Conservation (phyloP, 2,329 filamentous ascomycete species). For the Paramyrothecium roridum region DNA sequence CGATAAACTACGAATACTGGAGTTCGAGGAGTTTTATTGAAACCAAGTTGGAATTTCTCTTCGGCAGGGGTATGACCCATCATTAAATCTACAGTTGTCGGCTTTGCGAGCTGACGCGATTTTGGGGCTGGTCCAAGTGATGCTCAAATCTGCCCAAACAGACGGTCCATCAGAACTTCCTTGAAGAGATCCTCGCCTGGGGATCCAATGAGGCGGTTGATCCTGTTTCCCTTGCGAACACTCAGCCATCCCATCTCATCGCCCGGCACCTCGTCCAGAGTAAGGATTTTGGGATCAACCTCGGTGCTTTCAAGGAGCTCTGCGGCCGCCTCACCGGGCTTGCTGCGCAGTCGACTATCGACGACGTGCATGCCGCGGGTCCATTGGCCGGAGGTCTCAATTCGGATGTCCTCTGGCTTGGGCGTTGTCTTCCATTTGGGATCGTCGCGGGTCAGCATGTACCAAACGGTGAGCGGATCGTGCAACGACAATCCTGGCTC, state of each 20-base stretch:
- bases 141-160: slow-evolving; percentile 48
- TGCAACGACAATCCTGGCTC: slow-evolving; percentile 66
- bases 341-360: slow-evolving; percentile 64
- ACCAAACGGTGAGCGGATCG: slow-evolving; percentile 78
- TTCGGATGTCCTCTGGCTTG: slow-evolving; percentile 74
- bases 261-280: slow-evolving; percentile 54
- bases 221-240: slow-evolving; percentile 69
- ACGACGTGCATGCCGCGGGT: slow-evolving; percentile 86
- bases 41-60: background rate
- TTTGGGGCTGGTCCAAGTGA: background rate
- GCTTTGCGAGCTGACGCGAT: slow-evolving; percentile 9
- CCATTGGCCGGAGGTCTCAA: slow-evolving; percentile 93
- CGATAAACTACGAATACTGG: background rate
- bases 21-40: background rate
- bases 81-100: background rate
- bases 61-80: slow-evolving; percentile 10
- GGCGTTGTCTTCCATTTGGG: slow-evolving; percentile 55
- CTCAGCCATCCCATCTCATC: slow-evolving; percentile 79
- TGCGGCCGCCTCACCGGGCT: slow-evolving; percentile 42
- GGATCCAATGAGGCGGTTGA: slow-evolving; percentile 68
- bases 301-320: slow-evolving; percentile 37
- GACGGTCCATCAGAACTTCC: slow-evolving; percentile 58
- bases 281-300: slow-evolving; percentile 35
- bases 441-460: slow-evolving; percentile 62
- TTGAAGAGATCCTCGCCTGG: slow-evolving; percentile 69